Conservation (phyloP, 129 eudicot species). For the Saussurea involucrata region DNA sequence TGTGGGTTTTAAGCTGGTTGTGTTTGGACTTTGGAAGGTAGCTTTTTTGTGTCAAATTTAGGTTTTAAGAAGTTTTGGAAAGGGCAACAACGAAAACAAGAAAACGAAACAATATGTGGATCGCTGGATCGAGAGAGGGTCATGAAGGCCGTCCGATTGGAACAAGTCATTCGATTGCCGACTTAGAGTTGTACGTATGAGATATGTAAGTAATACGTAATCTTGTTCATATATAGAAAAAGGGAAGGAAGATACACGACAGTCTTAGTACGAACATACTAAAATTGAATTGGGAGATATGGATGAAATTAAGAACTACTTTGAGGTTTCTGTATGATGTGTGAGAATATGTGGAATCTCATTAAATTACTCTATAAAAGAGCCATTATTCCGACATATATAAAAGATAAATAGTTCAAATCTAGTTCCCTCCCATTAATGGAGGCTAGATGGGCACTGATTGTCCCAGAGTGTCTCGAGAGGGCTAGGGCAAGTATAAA, state of each 20-base stretch:
- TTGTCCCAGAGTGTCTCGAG: no score
- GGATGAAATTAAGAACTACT: background rate
- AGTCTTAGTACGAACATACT: background rate
- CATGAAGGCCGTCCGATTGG: background rate
- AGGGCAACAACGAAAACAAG: slow-evolving; percentile 11
- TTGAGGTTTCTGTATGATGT: background rate
- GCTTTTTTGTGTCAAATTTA: slow-evolving; percentile 11
- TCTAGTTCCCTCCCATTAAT: background rate
- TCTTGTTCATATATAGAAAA: background rate
- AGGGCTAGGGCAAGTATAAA: no score
- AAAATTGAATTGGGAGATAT: background rate
- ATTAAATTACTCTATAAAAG: background rate
- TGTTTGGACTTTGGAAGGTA: slow-evolving; percentile 35
- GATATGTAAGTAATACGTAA: background rate
- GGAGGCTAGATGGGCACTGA: background rate
- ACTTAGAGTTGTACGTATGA: background rate
- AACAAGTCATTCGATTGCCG: slow-evolving; percentile 7
- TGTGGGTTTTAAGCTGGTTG: slow-evolving; percentile 5
- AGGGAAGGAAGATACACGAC: background rate
- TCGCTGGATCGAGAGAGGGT: background rate
- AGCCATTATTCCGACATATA: background rate
- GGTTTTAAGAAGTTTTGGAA: slow-evolving; percentile 3
- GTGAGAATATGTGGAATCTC: background rate
- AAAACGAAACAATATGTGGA: background rate
- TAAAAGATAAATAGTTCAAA: background rate